A percentile compares a stretch with the other conserved stretches of the same genome.
These are phyloP conservation scores for Neonothopanus nambi DNA, from an alignment of 1,284 basidiomycete genomes.

Conservation along the genomic window DNA sequence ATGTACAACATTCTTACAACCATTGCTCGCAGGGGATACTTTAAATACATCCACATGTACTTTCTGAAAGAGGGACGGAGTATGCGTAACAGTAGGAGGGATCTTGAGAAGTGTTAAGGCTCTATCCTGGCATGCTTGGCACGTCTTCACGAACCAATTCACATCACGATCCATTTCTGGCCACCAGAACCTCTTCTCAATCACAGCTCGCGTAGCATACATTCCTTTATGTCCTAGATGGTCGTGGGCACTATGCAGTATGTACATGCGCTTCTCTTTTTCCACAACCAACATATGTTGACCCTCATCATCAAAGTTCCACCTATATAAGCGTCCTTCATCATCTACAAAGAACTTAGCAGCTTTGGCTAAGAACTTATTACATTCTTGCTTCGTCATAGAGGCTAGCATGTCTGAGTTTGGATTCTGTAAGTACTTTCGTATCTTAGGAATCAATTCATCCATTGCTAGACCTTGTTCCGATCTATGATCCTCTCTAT, in stretches of 20 bases:
- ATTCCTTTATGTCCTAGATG: too few relatives aligned
- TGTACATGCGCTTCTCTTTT: conserved; percentile 1
- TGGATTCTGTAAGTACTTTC: neutral
- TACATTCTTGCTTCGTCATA: neutral
- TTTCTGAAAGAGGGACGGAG: conserved; percentile 2
- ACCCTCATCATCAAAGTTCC: too few relatives aligned
- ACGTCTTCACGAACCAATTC: neutral
- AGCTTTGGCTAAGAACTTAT: too few relatives aligned
- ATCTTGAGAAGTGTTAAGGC: neutral
- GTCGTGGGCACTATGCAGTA: conserved; percentile 8
- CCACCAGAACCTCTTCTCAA: too few relatives aligned
- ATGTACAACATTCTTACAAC: conserved; percentile 1
- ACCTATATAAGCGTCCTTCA: too few relatives aligned
- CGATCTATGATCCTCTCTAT: too few relatives aligned
- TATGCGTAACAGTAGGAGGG: too few relatives aligned
- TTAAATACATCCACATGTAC: neutral
- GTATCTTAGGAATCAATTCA: neutral
- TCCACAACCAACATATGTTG: conserved; percentile 16
- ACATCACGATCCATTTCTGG: conserved; percentile 1
- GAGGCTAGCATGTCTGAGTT: neutral
- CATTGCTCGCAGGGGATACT: conserved; percentile 8
- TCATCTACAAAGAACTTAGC: too few relatives aligned
- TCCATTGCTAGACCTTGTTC: too few relatives aligned
- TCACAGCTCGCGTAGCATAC: too few relatives aligned
- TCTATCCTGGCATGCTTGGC: neutral